Percentiles rank a stretch among this genome's conserved stretches.
These are phyloP conservation scores for Fusarium bulbicola DNA, from an alignment of 2,329 filamentous ascomycete species.

Conservation along the genomic window DNA sequence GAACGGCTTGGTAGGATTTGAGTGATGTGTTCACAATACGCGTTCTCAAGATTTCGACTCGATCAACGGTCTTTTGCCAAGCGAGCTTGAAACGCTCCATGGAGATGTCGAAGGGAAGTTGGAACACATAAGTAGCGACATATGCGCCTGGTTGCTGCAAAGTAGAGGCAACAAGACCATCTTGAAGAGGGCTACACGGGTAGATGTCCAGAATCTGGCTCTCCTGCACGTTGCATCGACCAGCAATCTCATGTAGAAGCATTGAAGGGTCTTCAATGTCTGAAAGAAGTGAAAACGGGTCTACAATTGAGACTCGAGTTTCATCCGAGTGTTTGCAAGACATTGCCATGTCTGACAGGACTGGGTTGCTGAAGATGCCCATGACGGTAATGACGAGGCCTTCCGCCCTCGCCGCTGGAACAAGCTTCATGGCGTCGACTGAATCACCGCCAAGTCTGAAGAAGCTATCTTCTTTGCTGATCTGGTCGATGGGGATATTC, in stretches of 20 bases:
- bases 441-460: slow-evolving; percentile 54
- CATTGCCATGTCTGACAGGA: slow-evolving; percentile 22
- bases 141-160: slow-evolving; percentile 34
- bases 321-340: neutral
- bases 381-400: slow-evolving; percentile 21
- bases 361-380: slow-evolving; percentile 18
- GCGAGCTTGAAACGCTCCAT: slow-evolving; percentile 25
- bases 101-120: slow-evolving; percentile 11
- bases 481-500: neutral
- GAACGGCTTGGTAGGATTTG: slow-evolving; percentile 33
- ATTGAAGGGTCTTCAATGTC: neutral
- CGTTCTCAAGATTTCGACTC: slow-evolving; percentile 36
- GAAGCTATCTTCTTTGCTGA: slow-evolving; percentile 49
- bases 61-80: slow-evolving; percentile 32
- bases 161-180: slow-evolving; percentile 29
- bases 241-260: slow-evolving; percentile 18
- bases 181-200: slow-evolving; percentile 31
- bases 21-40: slow-evolving; percentile 34
- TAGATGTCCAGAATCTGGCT: slow-evolving; percentile 26
- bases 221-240: slow-evolving; percentile 7
- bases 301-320: neutral
- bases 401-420: slow-evolving; percentile 24
- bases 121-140: slow-evolving; percentile 30
- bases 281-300: slow-evolving; percentile 7
- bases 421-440: slow-evolving; percentile 40